Conservation (phyloP, 139 green algal species). For the Nannochloris sp. region DNA sequence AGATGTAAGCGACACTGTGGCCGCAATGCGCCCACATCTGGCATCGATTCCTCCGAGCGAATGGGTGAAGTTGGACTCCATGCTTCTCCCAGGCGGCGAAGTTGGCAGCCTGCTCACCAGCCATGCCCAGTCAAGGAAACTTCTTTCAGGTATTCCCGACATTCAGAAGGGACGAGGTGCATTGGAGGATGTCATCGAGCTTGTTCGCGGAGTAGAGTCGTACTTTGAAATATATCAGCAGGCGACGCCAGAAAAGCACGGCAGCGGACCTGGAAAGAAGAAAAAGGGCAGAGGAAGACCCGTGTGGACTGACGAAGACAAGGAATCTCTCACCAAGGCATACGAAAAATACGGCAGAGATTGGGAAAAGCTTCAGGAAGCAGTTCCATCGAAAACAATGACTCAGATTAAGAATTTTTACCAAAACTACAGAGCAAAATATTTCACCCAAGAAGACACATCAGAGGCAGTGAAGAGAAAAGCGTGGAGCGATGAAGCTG, state of each 20-base stretch:
- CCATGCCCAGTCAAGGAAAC: background rate
- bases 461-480: too few species aligned
- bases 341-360: conserved; percentile 41
- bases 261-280: background rate
- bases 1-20: conserved; percentile 1
- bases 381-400: conserved; percentile 54
- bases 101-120: background rate
- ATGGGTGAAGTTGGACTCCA: background rate
- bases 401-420: conserved; percentile 72
- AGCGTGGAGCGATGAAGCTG: too few species aligned
- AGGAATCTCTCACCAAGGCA: conserved; percentile 1
- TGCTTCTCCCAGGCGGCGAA: conserved; percentile 6
- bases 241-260: background rate
- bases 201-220: background rate
- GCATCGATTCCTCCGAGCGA: background rate
- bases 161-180: background rate
- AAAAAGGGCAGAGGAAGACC: background rate
- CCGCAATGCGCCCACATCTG: background rate
- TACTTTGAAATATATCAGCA: background rate
- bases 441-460: background rate
- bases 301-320: conserved; percentile 7
- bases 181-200: background rate
- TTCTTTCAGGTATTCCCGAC: background rate
- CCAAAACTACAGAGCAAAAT: conserved; percentile 51
- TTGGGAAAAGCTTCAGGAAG: conserved; percentile 43